A percentile compares a stretch with the other conserved stretches of the same genome.
These are phyloP conservation scores for Leucosporidium scottii DNA, from an alignment of 768 basidiomycete genomes.

Conservation along the genomic window DNA sequence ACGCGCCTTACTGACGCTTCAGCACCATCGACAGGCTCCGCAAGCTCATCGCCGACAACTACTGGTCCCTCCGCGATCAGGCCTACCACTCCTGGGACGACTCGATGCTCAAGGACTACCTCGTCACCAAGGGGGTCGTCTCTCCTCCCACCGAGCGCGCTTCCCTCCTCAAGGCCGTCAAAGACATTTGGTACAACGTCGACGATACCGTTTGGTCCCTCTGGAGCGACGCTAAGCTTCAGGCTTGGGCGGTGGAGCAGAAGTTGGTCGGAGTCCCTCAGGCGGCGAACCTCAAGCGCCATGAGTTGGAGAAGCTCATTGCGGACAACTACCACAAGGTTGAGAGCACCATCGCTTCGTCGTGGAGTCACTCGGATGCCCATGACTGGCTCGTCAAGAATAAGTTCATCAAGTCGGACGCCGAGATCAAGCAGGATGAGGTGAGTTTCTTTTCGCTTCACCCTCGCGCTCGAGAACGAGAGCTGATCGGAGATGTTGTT, in stretches of 20 bases:
- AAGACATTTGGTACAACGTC: conserved; percentile 27
- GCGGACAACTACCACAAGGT: conserved; percentile 61
- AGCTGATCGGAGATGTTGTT: no score
- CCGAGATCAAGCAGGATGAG: conserved; percentile 65
- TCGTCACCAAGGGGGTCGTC: conserved; percentile 63
- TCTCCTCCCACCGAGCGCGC: conserved; percentile 44
- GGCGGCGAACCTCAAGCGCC: conserved; percentile 46
- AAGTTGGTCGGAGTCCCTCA: conserved; percentile 20
- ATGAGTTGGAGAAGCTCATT: conserved; percentile 71
- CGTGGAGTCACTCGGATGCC: conserved; percentile 70
- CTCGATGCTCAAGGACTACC: conserved; percentile 67
- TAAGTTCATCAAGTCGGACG: conserved; percentile 56
- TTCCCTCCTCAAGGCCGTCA: conserved; percentile 16
- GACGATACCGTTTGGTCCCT: conserved; percentile 31
- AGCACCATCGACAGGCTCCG: conserved; percentile 41
- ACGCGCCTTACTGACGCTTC: background rate
- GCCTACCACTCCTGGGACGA: conserved; percentile 61
- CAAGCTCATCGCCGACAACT: conserved; percentile 43
- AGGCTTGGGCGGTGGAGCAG: conserved; percentile 34
- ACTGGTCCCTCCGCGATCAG: conserved; percentile 44
- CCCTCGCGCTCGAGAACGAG: no score
- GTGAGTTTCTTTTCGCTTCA: conserved; percentile 22
- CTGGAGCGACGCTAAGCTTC: conserved; percentile 36
- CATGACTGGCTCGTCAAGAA: conserved; percentile 67
- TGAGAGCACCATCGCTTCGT: conserved; percentile 55